phyloP scores from a whole-genome alignment of 495 filamentous ascomycete genomes.

The Penicillium desertorum region DNA sequence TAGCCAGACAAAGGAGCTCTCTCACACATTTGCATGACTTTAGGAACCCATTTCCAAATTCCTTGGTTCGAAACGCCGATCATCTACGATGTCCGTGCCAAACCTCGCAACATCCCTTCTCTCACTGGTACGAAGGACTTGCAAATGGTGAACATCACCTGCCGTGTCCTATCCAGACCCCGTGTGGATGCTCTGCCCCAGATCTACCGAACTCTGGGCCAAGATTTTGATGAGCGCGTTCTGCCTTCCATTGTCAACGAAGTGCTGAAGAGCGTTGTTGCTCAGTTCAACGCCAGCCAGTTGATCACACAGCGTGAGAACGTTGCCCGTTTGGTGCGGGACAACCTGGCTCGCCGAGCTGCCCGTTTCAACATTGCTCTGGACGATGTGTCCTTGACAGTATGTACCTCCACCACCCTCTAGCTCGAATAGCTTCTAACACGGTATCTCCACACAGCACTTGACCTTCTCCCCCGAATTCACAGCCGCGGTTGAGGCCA shows the following conservation, averaged over 20 bases:
- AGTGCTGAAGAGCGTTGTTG: slow-evolving; percentile 97
- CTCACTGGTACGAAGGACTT: slow-evolving; percentile 98
- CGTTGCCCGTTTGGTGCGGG: slow-evolving; percentile 84
- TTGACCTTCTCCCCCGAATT: slow-evolving; percentile 99
- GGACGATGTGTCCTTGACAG: slow-evolving; percentile 96
- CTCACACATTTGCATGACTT: slow-evolving; percentile 19
- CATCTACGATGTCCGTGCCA: slow-evolving; percentile 95
- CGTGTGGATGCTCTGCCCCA: slow-evolving; percentile 84
- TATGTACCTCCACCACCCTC: slow-evolving; percentile 45
- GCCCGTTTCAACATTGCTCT: slow-evolving; percentile 96
- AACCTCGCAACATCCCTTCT: slow-evolving; percentile 93
- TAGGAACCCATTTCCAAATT: slow-evolving; percentile 89
- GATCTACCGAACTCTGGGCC: slow-evolving; percentile 93
- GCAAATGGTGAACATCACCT: slow-evolving; percentile 99
- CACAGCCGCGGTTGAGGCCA: slow-evolving; percentile 97
- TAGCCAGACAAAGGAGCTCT: slow-evolving; percentile 11
- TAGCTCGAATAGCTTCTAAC: slow-evolving; percentile 17
- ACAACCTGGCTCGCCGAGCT: slow-evolving; percentile 86
- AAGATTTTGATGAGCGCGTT: slow-evolving; percentile 95
- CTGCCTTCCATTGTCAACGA: slow-evolving; percentile 98
- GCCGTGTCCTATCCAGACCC: slow-evolving; percentile 94
- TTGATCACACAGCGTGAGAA: slow-evolving; percentile 98
- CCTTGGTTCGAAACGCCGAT: slow-evolving; percentile 98
- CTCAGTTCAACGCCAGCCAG: slow-evolving; percentile 98
- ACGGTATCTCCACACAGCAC: slow-evolving; percentile 57